phyloP scores from a whole-genome alignment of 148 eudicot genomes.

The Agrostemma githago region DNA sequence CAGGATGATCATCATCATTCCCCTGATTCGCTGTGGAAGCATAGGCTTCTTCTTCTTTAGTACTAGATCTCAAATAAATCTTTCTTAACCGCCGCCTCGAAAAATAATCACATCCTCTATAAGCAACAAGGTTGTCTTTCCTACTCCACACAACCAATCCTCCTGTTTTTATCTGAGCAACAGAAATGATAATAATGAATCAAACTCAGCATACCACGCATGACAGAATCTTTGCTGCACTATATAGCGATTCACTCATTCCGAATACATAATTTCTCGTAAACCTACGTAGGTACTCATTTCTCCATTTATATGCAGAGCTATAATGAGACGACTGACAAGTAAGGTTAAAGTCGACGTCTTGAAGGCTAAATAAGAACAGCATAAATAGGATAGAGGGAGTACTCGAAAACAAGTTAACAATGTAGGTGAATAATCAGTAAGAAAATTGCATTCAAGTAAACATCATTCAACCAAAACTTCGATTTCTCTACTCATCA shows the following conservation, averaged over 20 bases:
- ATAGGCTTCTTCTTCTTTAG: constrained; percentile 14
- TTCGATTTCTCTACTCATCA: neutral
- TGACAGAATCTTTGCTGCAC: neutral
- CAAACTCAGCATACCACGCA: constrained; percentile 11
- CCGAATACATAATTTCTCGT: neutral
- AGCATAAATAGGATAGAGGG: neutral
- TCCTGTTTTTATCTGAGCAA: constrained; percentile 73
- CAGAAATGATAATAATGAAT: constrained; percentile 18
- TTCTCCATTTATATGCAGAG: neutral
- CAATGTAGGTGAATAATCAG: constrained; percentile 4
- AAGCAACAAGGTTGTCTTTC: constrained; percentile 74
- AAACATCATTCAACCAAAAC: neutral
- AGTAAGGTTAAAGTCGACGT: neutral
- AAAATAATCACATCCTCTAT: constrained; percentile 64
- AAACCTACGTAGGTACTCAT: neutral
- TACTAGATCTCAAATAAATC: constrained; percentile 4
- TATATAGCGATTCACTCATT: neutral
- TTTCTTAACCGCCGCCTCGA: constrained; percentile 15
- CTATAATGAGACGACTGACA: neutral
- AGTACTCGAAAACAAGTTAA: neutral
- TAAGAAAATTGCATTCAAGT: neutral
- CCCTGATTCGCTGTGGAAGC: constrained; percentile 17
- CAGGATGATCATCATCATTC: constrained; percentile 17
- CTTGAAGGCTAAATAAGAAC: neutral
- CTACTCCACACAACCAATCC: constrained; percentile 88